Evolutionary conservation across 2,329 filamentous ascomycete species (phyloP), one percentile per base, ranked within the genome.

Genomic region (Cyphellophora europaea): DNA sequence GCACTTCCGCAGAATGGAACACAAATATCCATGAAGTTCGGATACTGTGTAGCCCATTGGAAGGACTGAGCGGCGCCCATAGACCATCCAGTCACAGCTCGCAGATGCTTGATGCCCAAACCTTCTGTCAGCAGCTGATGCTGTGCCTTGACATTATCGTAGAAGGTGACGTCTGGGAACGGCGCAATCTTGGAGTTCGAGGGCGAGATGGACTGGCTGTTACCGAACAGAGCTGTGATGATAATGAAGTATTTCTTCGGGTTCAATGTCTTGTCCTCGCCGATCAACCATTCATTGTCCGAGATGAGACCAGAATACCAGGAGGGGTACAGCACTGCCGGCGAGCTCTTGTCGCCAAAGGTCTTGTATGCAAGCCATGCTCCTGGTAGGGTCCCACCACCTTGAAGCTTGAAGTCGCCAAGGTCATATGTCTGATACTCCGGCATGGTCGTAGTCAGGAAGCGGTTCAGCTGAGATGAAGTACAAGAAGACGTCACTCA

Each of bases 311-410:
- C 77, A 12, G 74, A 78, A 53, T 78, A 88, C 82, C 82, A 88
- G 2, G 77, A 77, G 2, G 82, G 83, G 50, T 88, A 88, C 41
- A 88, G 71, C 38, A 88, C 72, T 2, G 75, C 76, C 5, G 82
- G 81, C 5, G 61, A 65, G 0, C 62, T 67, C 0, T 71, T 53
- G 37, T 77, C 64, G 13, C 83, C 83, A 46, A 82, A 79, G 0
- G 82, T 84, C 56, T 82, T 86, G 65, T 84, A 89, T 11, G 82
- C 80, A 35, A 89, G 74, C 49, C 73, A 71, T 2, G 83, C 82
- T 45, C 72, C 55, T 2, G 70, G 66, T 12, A 88, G 66, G 5
- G 59, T 65, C n/a, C 63, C 65, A 25, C 80, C 79, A 16, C 69
- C 76, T 49, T 80, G 72, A 3, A 88, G 71, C 41, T 69, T 59